Evolutionary conservation across 805 yeast genomes (phyloP), one percentile per base, ranked within the genome.

Genomic region (Isabelozyma gotoi): DNA sequence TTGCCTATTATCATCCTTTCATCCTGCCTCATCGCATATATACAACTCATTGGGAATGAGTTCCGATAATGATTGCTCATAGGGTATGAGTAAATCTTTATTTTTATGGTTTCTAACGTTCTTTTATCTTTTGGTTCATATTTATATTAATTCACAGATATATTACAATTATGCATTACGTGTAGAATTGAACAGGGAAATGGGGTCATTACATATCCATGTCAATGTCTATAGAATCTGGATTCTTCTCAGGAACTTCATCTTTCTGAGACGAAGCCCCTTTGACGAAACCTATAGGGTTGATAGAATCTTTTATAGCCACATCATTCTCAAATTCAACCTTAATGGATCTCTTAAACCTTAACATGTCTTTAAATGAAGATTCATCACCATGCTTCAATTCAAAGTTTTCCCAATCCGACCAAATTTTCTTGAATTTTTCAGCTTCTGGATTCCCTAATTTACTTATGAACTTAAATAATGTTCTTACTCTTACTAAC

Each of bases 391-490:
- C 98, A 59, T 78, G 51, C 11, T 76, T 71, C 27, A 86, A 59
- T 57, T 91, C 98, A 59, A 90, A 88, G 8, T 68, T 57, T 42
- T 82, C 82, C 96, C 96, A 91, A 20, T 63, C 60, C 1, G 64
- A 65, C 96, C 96, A 89, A 1, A 57, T 39, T 6, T 39, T 12
- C 45, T 50, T 34, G 24, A 56, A 40, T 2, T 43, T 44, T 15
- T 45, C 36, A 3, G 50, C 40, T 10, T 50, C 49, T 0, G 68
- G 65, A 29, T 56, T 56, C 1, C 57, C 48, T 24, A 63, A 52
- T 4, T 51, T 41, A 8, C 59, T 50, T 4, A 67, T 41, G 40
- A 51, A 84, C 43, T 69, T 74, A 48, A 77, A 75, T 5, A 92
- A 59, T 8, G 77, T 80, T 40, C 96, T 73, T 0, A 81, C 89